Evolutionary conservation across 345 rosid genomes (phyloP).

Genomic region (Nasturtium officinale): DNA sequence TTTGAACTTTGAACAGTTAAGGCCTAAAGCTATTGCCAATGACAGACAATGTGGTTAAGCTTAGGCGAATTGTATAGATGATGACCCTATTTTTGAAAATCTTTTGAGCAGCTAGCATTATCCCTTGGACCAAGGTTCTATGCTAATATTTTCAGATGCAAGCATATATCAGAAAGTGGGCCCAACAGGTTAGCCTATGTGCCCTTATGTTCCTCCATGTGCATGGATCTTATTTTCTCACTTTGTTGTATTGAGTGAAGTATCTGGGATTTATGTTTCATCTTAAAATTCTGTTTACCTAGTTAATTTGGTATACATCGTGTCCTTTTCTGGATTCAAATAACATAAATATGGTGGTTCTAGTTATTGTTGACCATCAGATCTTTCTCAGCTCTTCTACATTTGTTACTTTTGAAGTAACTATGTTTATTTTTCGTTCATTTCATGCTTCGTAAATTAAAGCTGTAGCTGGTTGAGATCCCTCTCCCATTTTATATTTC

Average conservation of each 20-base stretch:
- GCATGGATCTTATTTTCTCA: not conserved
- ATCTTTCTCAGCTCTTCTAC: not conserved
- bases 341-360: not conserved
- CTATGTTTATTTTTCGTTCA: not conserved
- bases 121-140: slow-evolving; percentile 91
- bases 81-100: not conserved
- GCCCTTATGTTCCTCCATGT: slow-evolving; percentile 2
- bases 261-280: not conserved
- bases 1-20: not conserved
- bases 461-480: not conserved
- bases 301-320: not conserved
- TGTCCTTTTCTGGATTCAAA: not conserved
- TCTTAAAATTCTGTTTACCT: not conserved
- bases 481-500: not conserved
- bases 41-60: slow-evolving; percentile 13
- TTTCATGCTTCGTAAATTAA: not conserved
- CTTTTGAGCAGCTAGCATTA: slow-evolving; percentile 75
- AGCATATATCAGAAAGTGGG: slow-evolving; percentile 91
- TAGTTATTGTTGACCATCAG: not conserved
- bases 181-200: slow-evolving; percentile 63
- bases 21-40: slow-evolving; percentile 7
- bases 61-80: slow-evolving; percentile 51
- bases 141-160: slow-evolving; percentile 92
- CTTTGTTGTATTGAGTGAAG: slow-evolving; percentile 1
- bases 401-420: not conserved